Conservation (phyloP, 192 early-diverging fungal species). For the Phycomyces blakesleeanus region DNA sequence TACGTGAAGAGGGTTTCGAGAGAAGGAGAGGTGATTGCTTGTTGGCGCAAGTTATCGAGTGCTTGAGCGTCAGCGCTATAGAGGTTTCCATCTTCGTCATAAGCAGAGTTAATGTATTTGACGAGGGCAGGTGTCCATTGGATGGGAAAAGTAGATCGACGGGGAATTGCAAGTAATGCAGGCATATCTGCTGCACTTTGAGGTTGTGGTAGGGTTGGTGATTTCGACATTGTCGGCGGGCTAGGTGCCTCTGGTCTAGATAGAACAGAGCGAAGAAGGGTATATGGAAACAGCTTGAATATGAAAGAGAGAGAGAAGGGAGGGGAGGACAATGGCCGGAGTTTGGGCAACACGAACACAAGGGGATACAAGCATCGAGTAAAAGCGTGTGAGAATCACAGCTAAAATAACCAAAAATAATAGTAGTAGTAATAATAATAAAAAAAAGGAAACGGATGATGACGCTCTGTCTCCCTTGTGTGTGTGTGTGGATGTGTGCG, state of each 20-base stretch:
- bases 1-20: constrained; percentile 16
- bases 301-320: not conserved
- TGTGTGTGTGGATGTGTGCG: no score
- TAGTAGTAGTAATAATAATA: no score
- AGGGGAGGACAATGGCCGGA: not conserved
- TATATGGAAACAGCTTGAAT: not conserved
- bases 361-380: not conserved
- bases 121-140: constrained; percentile 12
- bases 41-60: constrained; percentile 14
- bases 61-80: constrained; percentile 11
- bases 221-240: not conserved
- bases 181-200: not conserved
- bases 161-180: not conserved
- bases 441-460: no score
- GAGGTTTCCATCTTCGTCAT: constrained; percentile 16
- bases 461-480: no score
- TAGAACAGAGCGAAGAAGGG: not conserved
- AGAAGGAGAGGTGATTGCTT: constrained; percentile 2
- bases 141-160: not conserved
- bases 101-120: constrained; percentile 16
- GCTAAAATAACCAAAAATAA: no score
- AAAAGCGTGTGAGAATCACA: no score
- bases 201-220: not conserved
- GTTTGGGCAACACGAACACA: constrained; percentile 1
- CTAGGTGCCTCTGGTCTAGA: not conserved